phyloP scores from a whole-genome alignment of 2,329 filamentous ascomycete genomes.

The Cytospora paraplurivora region DNA sequence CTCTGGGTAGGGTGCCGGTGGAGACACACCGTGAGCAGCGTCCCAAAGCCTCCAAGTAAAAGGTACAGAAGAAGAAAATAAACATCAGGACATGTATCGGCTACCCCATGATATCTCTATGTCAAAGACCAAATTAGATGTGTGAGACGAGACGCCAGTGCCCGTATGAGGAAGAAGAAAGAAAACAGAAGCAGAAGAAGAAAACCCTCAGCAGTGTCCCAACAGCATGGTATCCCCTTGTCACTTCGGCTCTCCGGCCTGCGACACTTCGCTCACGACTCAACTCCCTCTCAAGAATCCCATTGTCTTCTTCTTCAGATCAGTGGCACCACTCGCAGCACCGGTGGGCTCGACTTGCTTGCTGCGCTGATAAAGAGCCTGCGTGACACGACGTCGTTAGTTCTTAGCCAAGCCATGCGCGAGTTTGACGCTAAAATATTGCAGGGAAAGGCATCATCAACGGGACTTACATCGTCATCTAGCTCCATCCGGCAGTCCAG shows the following conservation, averaged over 20 bases:
- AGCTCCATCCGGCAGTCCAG: constrained; percentile 79
- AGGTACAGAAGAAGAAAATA: background rate
- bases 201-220: background rate
- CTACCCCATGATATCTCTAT: constrained; percentile 3
- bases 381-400: constrained; percentile 9
- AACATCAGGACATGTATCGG: background rate
- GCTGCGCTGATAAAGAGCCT: constrained; percentile 29
- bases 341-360: constrained; percentile 27
- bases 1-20: too few species aligned
- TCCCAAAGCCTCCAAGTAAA: background rate
- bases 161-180: background rate
- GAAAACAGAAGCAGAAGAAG: background rate
- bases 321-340: constrained; percentile 21
- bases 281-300: constrained; percentile 24
- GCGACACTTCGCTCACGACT: constrained; percentile 4
- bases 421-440: background rate
- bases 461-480: constrained; percentile 78
- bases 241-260: background rate
- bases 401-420: background rate
- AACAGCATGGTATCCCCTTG: background rate
- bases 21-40: background rate
- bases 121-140: background rate
- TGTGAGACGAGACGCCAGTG: background rate
- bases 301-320: constrained; percentile 28
- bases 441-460: background rate